Conservation (phyloP, 306 rosid species). For the Vigna hirtella region DNA sequence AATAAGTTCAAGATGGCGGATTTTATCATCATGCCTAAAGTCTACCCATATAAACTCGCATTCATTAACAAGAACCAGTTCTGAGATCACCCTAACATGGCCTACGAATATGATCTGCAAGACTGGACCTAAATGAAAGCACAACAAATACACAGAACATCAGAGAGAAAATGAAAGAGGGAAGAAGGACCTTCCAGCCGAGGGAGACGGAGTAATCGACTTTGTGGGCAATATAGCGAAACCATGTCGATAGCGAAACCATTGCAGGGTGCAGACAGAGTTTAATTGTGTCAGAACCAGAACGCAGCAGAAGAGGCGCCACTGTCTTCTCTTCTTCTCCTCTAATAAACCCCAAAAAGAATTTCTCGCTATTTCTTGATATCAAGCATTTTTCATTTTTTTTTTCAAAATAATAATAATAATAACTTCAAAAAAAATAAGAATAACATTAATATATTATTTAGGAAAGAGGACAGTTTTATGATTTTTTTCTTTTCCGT, state of each 20-base stretch:
- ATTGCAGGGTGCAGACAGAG: constrained; percentile 44
- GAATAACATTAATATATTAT: no score
- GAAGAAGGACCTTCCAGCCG: constrained; percentile 66
- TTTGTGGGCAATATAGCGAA: constrained; percentile 63
- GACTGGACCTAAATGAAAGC: background rate
- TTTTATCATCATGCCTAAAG: background rate
- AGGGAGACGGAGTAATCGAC: constrained; percentile 61
- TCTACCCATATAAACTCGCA: background rate
- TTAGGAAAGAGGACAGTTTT: no score
- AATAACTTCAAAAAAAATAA: no score
- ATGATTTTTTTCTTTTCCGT: no score
- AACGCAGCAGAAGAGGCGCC: background rate
- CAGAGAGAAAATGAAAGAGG: background rate
- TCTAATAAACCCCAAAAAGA: background rate
- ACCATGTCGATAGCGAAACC: constrained; percentile 68
- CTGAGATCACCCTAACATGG: background rate
- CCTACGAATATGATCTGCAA: background rate
- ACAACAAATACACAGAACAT: constrained; percentile 5
- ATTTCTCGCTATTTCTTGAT: background rate
- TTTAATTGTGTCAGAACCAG: background rate
- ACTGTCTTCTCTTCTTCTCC: background rate
- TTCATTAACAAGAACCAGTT: background rate
- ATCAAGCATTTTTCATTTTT: background rate
- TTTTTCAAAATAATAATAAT: no score
- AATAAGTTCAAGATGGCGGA: background rate